Percentiles rank a stretch among this genome's conserved stretches.
phyloP scores from a whole-genome alignment of 208 protist genomes.

The Leishmania aethiopica region DNA sequence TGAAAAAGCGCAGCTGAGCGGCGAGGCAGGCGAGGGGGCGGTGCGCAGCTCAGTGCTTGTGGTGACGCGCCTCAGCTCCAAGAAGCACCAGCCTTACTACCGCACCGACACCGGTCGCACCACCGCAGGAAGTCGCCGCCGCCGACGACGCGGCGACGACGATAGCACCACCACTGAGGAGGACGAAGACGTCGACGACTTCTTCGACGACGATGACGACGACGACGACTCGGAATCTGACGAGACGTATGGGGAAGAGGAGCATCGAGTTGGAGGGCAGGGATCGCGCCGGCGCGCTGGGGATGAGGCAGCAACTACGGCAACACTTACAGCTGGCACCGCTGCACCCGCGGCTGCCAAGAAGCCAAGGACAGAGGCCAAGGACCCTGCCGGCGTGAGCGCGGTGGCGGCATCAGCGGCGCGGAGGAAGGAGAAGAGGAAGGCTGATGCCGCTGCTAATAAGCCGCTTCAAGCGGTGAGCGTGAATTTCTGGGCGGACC shows the following conservation, averaged over 20 bases:
- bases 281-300: constrained; percentile 1
- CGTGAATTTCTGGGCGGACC: constrained; percentile 80
- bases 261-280: constrained; percentile 5
- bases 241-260: constrained; percentile 9
- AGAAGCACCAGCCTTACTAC: constrained; percentile 23
- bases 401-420: not conserved
- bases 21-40: constrained; percentile 34
- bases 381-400: not conserved
- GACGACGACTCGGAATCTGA: not conserved
- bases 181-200: constrained; percentile 25
- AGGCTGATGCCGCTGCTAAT: constrained; percentile 3
- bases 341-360: constrained; percentile 6
- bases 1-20: constrained; percentile 51
- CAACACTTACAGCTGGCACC: not conserved
- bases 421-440: not conserved
- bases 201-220: constrained; percentile 14
- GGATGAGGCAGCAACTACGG: not conserved
- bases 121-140: not conserved
- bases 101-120: constrained; percentile 4
- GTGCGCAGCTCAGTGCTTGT: constrained; percentile 35
- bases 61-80: constrained; percentile 40
- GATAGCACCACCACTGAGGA: constrained; percentile 19
- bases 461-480: constrained; percentile 48
- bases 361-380: constrained; percentile 5
- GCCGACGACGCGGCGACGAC: constrained; percentile 1